A percentile compares a stretch with the other conserved stretches of the same genome.
Evolutionary conservation across 139 green algal species (phyloP).

Genomic region (Pedinophyceae sp.): DNA sequence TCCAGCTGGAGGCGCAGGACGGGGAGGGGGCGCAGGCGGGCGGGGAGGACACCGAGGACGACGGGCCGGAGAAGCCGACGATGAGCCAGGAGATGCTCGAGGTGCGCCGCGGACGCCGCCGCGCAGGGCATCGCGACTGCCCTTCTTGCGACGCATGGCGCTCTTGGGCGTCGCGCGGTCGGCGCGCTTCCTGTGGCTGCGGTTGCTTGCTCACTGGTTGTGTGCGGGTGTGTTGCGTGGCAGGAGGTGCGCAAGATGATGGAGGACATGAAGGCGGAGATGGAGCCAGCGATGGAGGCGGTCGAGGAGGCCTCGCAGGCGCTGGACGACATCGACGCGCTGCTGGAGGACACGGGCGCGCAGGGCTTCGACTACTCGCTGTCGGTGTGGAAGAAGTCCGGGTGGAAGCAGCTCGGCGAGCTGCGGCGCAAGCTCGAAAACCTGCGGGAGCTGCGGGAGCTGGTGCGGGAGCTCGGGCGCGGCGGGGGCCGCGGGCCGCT

Average conservation of each 20-base stretch:
- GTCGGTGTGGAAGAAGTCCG: slow-evolving; percentile 53
- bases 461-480: slow-evolving; percentile 56
- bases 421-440: slow-evolving; percentile 60
- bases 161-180: not conserved
- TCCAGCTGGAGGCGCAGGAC: slow-evolving; percentile 7
- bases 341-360: not conserved
- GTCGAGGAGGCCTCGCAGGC: slow-evolving; percentile 3
- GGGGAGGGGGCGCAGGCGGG: not conserved
- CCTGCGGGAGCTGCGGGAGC: slow-evolving; percentile 62
- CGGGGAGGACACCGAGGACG: not conserved
- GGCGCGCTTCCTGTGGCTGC: too few species aligned
- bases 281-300: not conserved
- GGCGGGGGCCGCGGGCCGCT: slow-evolving; percentile 59
- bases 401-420: slow-evolving; percentile 58
- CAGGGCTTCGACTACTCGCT: not conserved
- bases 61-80: too few species aligned
- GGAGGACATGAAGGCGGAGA: not conserved
- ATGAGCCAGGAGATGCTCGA: too few species aligned
- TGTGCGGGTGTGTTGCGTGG: too few species aligned
- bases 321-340: not conserved
- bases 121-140: too few species aligned
- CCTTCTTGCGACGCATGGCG: too few species aligned
- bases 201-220: too few species aligned
- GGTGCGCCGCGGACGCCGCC: too few species aligned
- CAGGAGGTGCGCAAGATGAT: not conserved